Evolutionary conservation across 345 rosid genomes (phyloP).

Genomic region (Citrus trifoliata): DNA sequence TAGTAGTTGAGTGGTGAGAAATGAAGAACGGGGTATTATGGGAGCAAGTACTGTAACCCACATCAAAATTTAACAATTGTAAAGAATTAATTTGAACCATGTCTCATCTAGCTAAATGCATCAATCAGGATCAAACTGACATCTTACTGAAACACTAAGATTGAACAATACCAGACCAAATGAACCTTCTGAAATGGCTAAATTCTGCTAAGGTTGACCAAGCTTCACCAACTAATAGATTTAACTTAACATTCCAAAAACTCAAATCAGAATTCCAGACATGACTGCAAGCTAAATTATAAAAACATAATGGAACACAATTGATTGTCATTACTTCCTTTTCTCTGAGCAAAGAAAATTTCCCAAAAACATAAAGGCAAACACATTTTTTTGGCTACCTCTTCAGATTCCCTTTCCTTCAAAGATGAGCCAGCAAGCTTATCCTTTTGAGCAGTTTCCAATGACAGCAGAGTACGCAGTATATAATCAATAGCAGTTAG

Average conservation of each 20-base stretch:
- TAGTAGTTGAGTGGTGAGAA: background rate
- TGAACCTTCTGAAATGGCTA: background rate
- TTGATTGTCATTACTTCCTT: background rate
- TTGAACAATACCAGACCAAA: background rate
- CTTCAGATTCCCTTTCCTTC: slow-evolving; percentile 46
- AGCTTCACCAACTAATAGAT: background rate
- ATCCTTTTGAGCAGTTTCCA: slow-evolving; percentile 23
- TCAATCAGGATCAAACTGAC: background rate
- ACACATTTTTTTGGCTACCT: slow-evolving; percentile 36
- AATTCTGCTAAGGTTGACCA: background rate
- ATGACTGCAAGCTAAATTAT: background rate
- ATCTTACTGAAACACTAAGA: background rate
- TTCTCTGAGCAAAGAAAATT: background rate
- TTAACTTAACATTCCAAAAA: background rate
- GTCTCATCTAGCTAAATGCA: background rate
- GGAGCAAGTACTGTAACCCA: background rate
- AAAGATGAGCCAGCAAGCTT: slow-evolving; percentile 21
- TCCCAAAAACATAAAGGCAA: background rate
- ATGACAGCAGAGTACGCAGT: slow-evolving; percentile 40
- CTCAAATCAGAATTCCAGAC: background rate
- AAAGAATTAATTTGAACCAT: background rate
- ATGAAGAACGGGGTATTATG: background rate
- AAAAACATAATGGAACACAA: background rate
- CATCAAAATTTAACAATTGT: background rate
- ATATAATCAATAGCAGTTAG: slow-evolving; percentile 51